A percentile compares a stretch with the other conserved stretches of the same genome.
Evolutionary conservation across 352 stramenopile species (phyloP).

Genomic region (Phytophthora pseudosyringae): DNA sequence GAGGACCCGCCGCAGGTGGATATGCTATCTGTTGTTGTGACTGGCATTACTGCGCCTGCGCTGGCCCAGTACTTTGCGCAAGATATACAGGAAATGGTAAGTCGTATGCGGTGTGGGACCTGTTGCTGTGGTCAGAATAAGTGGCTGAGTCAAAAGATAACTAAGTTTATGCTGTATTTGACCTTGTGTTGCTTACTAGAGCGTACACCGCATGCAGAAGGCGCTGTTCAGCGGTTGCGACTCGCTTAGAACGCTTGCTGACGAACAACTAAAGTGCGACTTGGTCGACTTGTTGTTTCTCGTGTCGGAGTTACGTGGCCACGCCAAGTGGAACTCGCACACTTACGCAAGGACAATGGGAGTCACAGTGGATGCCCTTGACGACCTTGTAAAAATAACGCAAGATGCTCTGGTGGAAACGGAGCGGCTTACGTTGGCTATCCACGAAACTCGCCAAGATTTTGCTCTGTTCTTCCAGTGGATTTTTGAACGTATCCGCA

Average conservation of each 20-base stretch:
- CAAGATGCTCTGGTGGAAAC: slow-evolving; percentile 51
- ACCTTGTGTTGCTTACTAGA: slow-evolving; percentile 34
- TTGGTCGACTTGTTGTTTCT: slow-evolving; percentile 54
- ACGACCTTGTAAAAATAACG: slow-evolving; percentile 37
- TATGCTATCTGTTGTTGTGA: slow-evolving; percentile 71
- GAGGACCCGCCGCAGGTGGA: slow-evolving; percentile 70
- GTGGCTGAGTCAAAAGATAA: no score
- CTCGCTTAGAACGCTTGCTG: slow-evolving; percentile 36
- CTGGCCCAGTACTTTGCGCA: slow-evolving; percentile 83
- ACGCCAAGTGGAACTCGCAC: slow-evolving; percentile 49
- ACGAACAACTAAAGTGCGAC: slow-evolving; percentile 45
- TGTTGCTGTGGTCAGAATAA: no score
- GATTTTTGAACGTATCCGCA: slow-evolving; percentile 63
- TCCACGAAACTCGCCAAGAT: slow-evolving; percentile 68
- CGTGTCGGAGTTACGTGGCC: slow-evolving; percentile 60
- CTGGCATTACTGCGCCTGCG: slow-evolving; percentile 64
- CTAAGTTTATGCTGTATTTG: not conserved
- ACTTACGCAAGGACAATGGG: slow-evolving; percentile 48
- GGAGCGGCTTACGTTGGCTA: slow-evolving; percentile 46
- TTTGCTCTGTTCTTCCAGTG: slow-evolving; percentile 71
- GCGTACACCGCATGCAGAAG: slow-evolving; percentile 67
- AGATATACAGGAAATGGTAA: slow-evolving; percentile 84
- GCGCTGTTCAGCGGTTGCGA: slow-evolving; percentile 51
- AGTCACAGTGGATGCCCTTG: slow-evolving; percentile 40
- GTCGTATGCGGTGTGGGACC: not conserved